phyloP scores from a whole-genome alignment of 768 basidiomycete species.

The Calocybe cyanea region DNA sequence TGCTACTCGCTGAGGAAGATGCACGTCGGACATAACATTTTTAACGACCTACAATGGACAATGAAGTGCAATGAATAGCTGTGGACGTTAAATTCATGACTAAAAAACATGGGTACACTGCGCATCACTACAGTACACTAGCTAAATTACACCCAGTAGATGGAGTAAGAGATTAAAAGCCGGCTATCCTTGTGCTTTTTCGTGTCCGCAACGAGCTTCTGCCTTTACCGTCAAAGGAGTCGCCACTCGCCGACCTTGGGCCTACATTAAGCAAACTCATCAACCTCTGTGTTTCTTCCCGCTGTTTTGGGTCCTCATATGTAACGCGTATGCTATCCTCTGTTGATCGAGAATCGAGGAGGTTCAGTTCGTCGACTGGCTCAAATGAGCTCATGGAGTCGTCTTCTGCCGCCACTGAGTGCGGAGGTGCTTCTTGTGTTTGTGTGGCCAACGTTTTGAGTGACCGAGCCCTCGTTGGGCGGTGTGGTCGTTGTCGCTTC shows the following conservation, averaged over 20 bases:
- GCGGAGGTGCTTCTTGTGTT: conserved; percentile 15
- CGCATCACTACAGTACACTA: too few species aligned
- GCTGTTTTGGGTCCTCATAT: conserved; percentile 67
- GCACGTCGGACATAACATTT: too few species aligned
- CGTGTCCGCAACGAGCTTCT: conserved; percentile 9
- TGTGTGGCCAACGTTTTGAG: conserved; percentile 34
- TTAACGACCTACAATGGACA: too few species aligned
- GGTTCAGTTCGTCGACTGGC: conserved; percentile 26
- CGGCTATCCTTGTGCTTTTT: conserved; percentile 18
- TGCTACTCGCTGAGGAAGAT: too few species aligned
- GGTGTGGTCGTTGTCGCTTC: conserved; percentile 36
- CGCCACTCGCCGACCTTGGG: conserved; percentile 10
- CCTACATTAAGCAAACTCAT: conserved; percentile 48
- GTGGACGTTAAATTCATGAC: too few species aligned
- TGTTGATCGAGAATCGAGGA: conserved; percentile 19
- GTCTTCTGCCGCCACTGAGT: conserved; percentile 17
- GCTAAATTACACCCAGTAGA: background rate
- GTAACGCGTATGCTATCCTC: conserved; percentile 54
- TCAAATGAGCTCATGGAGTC: conserved; percentile 24
- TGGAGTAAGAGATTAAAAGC: conserved; percentile 9
- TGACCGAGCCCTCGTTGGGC: conserved; percentile 31
- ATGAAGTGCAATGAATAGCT: too few species aligned
- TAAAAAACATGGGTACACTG: too few species aligned
- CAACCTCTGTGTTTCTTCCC: conserved; percentile 53
- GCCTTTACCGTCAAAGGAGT: conserved; percentile 23